A percentile compares a stretch with the other conserved stretches of the same genome.
Conservation (phyloP, 1,139 yeast genomes). For the Magnusiomyces paraingens region DNA sequence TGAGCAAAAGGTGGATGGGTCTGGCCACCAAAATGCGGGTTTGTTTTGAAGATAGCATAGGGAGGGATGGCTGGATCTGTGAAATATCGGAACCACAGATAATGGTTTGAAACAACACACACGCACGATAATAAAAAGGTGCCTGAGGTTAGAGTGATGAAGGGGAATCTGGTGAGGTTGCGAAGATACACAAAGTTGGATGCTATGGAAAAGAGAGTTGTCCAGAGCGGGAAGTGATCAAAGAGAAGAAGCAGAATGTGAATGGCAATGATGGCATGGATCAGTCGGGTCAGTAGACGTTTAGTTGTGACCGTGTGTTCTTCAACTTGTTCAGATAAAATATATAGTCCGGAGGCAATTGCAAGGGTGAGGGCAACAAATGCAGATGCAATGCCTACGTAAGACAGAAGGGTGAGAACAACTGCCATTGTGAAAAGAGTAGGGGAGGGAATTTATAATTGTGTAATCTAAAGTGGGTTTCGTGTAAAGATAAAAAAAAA, state of each 20-base stretch:
- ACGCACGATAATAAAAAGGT: conserved; percentile 64
- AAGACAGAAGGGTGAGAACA: conserved; percentile 42
- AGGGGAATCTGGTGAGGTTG: conserved; percentile 76
- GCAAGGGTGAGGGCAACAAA: conserved; percentile 65
- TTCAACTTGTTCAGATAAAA: conserved; percentile 85
- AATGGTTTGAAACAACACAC: conserved; percentile 73
- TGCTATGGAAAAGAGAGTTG: conserved; percentile 57
- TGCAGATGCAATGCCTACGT: conserved; percentile 67
- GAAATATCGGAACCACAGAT: conserved; percentile 85
- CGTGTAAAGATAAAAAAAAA: neutral
- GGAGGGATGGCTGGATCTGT: conserved; percentile 55
- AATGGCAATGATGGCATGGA: conserved; percentile 50
- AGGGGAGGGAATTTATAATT: neutral
- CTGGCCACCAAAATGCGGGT: conserved; percentile 40
- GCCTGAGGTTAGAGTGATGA: conserved; percentile 64
- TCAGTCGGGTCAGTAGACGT: conserved; percentile 54
- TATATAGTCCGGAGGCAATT: conserved; percentile 81
- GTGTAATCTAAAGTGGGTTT: neutral
- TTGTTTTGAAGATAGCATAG: conserved; percentile 30
- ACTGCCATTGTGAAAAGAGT: conserved; percentile 9
- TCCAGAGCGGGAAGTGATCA: conserved; percentile 71
- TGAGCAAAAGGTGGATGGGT: conserved; percentile 77
- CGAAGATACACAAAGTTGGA: conserved; percentile 70
- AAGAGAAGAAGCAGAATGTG: conserved; percentile 54
- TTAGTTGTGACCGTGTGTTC: conserved; percentile 86